Conservation (phyloP, 2,329 filamentous ascomycete species). For the Arthrinium phaeospermum region DNA sequence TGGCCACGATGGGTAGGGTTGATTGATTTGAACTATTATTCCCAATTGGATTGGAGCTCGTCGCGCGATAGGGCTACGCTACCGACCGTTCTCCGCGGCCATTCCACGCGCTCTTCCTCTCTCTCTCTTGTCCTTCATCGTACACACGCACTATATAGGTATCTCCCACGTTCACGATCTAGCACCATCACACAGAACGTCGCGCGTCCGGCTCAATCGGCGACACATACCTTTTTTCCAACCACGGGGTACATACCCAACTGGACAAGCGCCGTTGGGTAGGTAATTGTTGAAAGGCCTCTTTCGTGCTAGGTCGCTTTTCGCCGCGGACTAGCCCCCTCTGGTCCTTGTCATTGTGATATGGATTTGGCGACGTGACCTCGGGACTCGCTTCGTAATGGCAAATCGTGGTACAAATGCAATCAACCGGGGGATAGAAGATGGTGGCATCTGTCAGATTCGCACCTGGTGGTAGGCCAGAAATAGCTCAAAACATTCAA, state of each 20-base stretch:
- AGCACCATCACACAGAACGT: not conserved
- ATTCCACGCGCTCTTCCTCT: not conserved
- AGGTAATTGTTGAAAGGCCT: not conserved
- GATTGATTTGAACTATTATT: not conserved
- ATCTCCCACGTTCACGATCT: not conserved
- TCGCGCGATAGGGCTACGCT: not conserved
- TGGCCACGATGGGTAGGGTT: not conserved
- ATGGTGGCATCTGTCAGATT: not conserved
- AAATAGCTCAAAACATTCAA: not conserved
- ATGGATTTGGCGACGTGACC: not conserved
- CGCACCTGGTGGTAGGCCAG: not conserved
- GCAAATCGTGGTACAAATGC: not conserved
- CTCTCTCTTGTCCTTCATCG: not conserved
- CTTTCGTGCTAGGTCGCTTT: not conserved
- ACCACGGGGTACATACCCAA: not conserved
- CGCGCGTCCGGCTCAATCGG: not conserved
- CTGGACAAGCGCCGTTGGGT: not conserved
- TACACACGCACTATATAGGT: not conserved
- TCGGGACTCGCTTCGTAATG: constrained; percentile 5
- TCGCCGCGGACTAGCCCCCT: not conserved
- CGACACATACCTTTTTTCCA: not conserved
- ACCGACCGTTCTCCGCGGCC: not conserved
- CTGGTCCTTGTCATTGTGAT: not conserved
- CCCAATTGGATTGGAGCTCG: not conserved
- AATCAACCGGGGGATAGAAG: not conserved